phyloP scores from a whole-genome alignment of 441 rosid species.

The Daphne laureola region DNA sequence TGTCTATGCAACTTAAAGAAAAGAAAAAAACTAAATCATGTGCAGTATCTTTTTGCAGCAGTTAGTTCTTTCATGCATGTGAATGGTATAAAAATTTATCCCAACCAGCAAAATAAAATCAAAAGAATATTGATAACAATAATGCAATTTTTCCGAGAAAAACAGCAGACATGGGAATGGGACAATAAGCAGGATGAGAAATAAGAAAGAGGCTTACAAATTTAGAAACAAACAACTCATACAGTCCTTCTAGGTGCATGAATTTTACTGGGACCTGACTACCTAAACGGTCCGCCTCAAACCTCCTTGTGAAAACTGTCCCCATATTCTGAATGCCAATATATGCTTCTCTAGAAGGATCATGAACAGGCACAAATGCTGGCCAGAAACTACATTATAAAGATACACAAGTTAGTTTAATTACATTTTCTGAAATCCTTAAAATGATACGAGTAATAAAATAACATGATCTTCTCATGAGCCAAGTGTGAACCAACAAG shows the following conservation, averaged over 20 bases:
- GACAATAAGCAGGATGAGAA: constrained; percentile 1
- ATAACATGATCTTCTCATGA: too few species aligned
- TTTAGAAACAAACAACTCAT: constrained; percentile 90
- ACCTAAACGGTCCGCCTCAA: constrained; percentile 87
- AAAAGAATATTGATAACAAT: too few species aligned
- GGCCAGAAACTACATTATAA: constrained; percentile 79
- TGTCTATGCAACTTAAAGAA: too few species aligned
- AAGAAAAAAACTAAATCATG: too few species aligned
- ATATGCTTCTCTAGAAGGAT: constrained; percentile 87
- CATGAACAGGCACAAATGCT: constrained; percentile 97
- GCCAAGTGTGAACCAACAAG: too few species aligned
- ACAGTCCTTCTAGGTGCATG: constrained; percentile 96
- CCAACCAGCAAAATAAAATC: too few species aligned
- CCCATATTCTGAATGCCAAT: constrained; percentile 97
- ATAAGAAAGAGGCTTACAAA: constrained; percentile 56
- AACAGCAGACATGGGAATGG: not conserved
- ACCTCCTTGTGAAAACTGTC: constrained; percentile 86
- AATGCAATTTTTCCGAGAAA: too few species aligned
- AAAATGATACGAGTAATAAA: not conserved
- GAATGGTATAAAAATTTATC: too few species aligned
- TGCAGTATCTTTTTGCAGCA: too few species aligned
- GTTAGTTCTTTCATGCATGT: too few species aligned
- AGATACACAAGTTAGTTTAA: constrained; percentile 5
- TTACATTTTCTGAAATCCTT: too few species aligned
- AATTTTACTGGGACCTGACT: constrained; percentile 97